Evolutionary conservation across 345 rosid species (phyloP), one percentile per base, ranked within the genome.

Genomic region (Litchi chinensis): DNA sequence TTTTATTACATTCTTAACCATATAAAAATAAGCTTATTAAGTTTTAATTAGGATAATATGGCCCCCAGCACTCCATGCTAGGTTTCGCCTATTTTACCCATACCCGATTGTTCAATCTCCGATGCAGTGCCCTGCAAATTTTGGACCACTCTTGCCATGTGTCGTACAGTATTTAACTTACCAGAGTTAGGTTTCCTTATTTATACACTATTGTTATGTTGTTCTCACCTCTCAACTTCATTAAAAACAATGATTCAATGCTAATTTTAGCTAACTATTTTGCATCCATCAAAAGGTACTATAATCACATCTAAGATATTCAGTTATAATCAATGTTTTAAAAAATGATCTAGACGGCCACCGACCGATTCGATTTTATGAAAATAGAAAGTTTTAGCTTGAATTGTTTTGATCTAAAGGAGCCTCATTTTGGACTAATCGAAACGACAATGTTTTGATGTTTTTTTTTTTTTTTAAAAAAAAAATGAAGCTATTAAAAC

Each of bases 101-200:
- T 73, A 50, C 70, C 40, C 54, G 32, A 52, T 66, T 19, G 62
- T 71, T 71, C 67, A 72, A 44, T 19, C 69, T 57, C 62, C 63
- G 77, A 39, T n/a, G 65, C 71, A 77, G 59, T 64, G 63, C 74
- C 37, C 67, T 64, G 77, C 59, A 43, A 82, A 78, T n/a, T 67
- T 32, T 65, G 77, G 82, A 57, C 82, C 82, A 70, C 77, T 70
- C 32, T 10, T 69, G 70, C 19, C 60, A 56, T 18, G 65, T 64
- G 64, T 67, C 5, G 56, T 13, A 18, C 82, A 66, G 73, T 24
- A 67, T 32, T 76, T 54, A 28, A 54, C 18, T 21, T 66, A 10
- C 37, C 50, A 71, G 10, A 8, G 69, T 26, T 65, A 16, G 52
- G 32, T 56, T 28, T 21, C n/a, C 59, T 57, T 41, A 73, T 10